phyloP scores from a whole-genome alignment of 371 early-diverging fungal genomes.

The Mycotypha africana region DNA sequence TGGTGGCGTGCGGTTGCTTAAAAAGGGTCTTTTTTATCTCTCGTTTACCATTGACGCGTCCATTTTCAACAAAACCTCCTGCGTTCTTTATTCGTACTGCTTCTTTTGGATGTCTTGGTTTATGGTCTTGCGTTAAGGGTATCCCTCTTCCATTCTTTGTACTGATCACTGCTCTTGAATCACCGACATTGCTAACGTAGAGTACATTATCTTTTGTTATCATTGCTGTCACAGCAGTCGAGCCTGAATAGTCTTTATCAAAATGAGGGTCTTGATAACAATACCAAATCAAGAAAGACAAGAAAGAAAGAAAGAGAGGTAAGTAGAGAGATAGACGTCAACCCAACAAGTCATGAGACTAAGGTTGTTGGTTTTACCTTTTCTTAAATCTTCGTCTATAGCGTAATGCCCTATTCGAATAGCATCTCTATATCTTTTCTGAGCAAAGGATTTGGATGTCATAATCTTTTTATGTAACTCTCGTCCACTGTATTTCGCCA shows the following conservation, averaged over 20 bases:
- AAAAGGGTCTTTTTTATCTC: neutral
- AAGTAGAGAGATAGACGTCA: no score
- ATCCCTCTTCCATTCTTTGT: constrained; percentile 58
- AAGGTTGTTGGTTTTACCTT: no score
- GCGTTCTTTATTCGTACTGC: constrained; percentile 70
- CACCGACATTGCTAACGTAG: constrained; percentile 81
- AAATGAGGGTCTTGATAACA: constrained; percentile 9
- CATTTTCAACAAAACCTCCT: constrained; percentile 92
- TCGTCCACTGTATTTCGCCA: constrained; percentile 79
- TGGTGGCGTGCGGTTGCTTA: no score
- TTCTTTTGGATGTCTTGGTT: constrained; percentile 77
- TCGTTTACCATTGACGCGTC: constrained; percentile 83
- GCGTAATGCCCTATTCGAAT: constrained; percentile 75
- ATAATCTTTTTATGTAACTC: constrained; percentile 66
- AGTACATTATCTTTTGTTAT: constrained; percentile 57
- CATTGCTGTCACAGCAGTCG: constrained; percentile 80
- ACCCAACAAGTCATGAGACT: no score
- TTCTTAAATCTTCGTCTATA: constrained; percentile 71
- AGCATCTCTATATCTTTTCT: constrained; percentile 63
- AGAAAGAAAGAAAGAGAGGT: no score
- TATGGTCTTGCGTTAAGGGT: constrained; percentile 85
- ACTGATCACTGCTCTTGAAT: constrained; percentile 84
- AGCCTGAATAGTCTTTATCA: constrained; percentile 72
- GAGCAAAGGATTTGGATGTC: constrained; percentile 49
- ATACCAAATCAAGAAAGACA: no score